Conservation (phyloP, 352 stramenopile species). For the Phytophthora constricta region DNA sequence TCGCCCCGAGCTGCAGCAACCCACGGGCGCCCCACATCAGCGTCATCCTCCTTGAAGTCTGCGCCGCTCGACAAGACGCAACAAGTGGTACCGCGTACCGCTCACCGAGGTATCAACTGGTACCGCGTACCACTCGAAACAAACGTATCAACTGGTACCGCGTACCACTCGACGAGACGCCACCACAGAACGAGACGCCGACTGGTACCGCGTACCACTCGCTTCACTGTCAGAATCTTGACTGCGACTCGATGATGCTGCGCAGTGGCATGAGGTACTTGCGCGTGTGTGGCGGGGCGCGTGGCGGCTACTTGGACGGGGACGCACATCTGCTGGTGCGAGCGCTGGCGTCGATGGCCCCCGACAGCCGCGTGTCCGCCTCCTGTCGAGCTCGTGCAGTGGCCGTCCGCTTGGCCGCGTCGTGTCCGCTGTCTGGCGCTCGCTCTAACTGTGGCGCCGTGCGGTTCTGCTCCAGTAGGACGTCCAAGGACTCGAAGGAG, state of each 20-base stretch:
- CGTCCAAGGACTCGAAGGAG: slow-evolving; percentile 38
- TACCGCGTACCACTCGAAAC: no score
- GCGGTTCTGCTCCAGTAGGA: slow-evolving; percentile 46
- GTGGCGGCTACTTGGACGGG: not conserved
- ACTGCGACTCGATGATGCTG: slow-evolving; percentile 47
- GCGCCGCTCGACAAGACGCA: no score
- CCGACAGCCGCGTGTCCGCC: no score
- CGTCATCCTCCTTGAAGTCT: no score
- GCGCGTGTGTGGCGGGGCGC: slow-evolving; percentile 15
- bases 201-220: not conserved
- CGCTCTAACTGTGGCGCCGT: slow-evolving; percentile 35
- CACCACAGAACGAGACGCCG: no score
- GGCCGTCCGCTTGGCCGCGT: slow-evolving; percentile 8
- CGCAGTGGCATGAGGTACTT: slow-evolving; percentile 69
- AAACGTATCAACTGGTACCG: no score
- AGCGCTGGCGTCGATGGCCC: slow-evolving; percentile 15
- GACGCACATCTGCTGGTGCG: slow-evolving; percentile 4
- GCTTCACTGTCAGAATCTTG: no score
- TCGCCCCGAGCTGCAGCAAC: slow-evolving; percentile 1
- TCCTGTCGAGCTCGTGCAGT: slow-evolving; percentile 8
- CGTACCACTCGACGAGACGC: no score
- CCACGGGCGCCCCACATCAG: slow-evolving; percentile 19
- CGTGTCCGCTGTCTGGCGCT: slow-evolving; percentile 11
- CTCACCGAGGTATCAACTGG: no score
- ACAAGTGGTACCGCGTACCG: no score